Evolutionary conservation across 768 basidiomycete species (phyloP).

Genomic region (Udeniomyces megalosporus): DNA sequence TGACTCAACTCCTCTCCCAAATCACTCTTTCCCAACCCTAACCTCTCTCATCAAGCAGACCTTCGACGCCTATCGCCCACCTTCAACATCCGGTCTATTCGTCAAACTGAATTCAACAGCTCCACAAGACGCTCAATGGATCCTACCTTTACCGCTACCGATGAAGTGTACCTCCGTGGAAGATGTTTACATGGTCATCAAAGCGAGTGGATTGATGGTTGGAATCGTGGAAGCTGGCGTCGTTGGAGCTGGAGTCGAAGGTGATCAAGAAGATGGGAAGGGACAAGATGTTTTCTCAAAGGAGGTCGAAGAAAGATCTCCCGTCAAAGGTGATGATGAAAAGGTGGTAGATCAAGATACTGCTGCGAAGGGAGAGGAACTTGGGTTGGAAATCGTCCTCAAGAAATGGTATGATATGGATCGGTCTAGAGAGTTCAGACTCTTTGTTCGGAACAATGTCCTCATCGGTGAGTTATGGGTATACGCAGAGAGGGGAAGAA

Average conservation of each 20-base stretch:
- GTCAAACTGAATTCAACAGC: slow-evolving; percentile 48
- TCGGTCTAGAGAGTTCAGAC: slow-evolving; percentile 66
- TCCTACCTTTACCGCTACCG: slow-evolving; percentile 65
- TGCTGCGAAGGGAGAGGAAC: slow-evolving; percentile 18
- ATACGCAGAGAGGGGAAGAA: no score
- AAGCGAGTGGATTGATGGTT: slow-evolving; percentile 35
- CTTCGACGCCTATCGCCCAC: neutral
- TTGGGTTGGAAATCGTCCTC: slow-evolving; percentile 53
- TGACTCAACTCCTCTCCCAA: neutral
- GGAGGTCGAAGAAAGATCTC: no score
- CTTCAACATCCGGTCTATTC: neutral
- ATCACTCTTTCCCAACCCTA: neutral
- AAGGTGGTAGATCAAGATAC: slow-evolving; percentile 20
- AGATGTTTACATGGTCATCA: slow-evolving; percentile 80
- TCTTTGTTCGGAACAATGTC: slow-evolving; percentile 60
- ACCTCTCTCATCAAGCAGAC: neutral
- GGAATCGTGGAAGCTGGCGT: slow-evolving; percentile 31
- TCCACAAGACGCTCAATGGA: slow-evolving; percentile 90
- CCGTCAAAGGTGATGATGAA: no score
- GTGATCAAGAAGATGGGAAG: slow-evolving; percentile 35
- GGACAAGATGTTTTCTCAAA: no score
- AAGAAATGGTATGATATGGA: slow-evolving; percentile 83
- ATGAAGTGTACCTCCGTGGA: slow-evolving; percentile 73
- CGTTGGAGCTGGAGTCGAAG: slow-evolving; percentile 36
- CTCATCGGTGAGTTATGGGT: slow-evolving; percentile 46